phyloP scores from a whole-genome alignment of 345 rosid genomes.

The Pugionium cornutum region DNA sequence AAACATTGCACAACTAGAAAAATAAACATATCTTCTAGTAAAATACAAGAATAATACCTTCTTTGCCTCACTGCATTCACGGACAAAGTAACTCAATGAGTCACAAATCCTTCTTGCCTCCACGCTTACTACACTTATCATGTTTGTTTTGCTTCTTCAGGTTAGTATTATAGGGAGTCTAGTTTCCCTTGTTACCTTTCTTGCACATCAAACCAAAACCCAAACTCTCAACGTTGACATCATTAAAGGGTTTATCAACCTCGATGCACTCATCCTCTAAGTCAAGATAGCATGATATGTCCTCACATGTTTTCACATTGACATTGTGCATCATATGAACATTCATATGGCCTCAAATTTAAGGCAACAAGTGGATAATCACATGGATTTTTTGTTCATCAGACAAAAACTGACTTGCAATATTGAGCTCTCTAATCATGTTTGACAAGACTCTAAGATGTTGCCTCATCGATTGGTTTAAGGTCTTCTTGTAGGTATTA shows the following conservation, averaged over 20 bases:
- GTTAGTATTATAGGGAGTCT: too few species aligned
- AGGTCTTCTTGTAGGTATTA: too few species aligned
- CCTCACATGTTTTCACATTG: neutral
- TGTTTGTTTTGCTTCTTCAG: too few species aligned
- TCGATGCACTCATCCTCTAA: too few species aligned
- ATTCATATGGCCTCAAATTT: slow-evolving; percentile 2
- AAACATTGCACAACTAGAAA: slow-evolving; percentile 16
- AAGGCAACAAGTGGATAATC: neutral
- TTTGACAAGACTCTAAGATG: neutral
- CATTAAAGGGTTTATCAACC: too few species aligned
- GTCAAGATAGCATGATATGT: too few species aligned
- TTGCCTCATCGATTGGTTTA: too few species aligned
- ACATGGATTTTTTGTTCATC: slow-evolving; percentile 3
- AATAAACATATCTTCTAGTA: too few species aligned
- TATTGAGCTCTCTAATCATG: slow-evolving; percentile 4
- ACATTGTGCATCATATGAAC: slow-evolving; percentile 5
- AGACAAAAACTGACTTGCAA: neutral
- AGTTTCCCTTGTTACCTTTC: too few species aligned
- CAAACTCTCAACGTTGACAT: too few species aligned
- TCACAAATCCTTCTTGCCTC: slow-evolving; percentile 3
- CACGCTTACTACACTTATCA: neutral
- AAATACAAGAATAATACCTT: slow-evolving; percentile 16
- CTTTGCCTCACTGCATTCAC: slow-evolving; percentile 19
- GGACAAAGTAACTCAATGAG: slow-evolving; percentile 18
- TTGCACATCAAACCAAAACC: too few species aligned